A percentile compares a stretch with the other conserved stretches of the same genome.
Conservation (phyloP, 1,284 basidiomycete genomes). For the Leucoagaricus sp. region DNA sequence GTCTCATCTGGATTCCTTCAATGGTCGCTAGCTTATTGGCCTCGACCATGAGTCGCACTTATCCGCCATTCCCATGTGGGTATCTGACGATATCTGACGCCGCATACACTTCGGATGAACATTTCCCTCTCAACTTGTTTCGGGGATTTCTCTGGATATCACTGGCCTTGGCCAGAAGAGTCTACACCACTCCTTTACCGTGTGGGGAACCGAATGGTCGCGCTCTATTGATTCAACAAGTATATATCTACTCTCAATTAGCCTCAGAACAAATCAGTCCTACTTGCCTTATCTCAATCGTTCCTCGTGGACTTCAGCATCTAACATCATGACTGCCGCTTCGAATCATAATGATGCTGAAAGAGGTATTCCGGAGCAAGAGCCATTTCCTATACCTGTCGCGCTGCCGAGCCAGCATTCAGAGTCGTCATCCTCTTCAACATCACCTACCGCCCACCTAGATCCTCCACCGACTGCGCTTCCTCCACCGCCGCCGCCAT, state of each 20-base stretch:
- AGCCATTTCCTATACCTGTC: conserved; percentile 26
- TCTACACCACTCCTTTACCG: conserved; percentile 6
- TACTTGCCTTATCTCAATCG: not conserved
- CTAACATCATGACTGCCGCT: conserved; percentile 26
- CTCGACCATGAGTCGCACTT: not conserved
- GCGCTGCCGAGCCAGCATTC: conserved; percentile 21
- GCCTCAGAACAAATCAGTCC: conserved; percentile 1
- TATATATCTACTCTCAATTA: conserved; percentile 8
- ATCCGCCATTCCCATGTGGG: conserved; percentile 19
- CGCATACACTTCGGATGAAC: conserved; percentile 39
- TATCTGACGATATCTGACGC: conserved; percentile 20
- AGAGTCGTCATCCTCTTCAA: conserved; percentile 4
- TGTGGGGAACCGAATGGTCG: conserved; percentile 6
- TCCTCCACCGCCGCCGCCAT: not conserved
- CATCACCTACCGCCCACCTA: conserved; percentile 12
- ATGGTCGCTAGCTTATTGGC: not conserved
- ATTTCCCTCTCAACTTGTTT: conserved; percentile 22
- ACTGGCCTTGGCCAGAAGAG: conserved; percentile 22
- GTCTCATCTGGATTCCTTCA: too few relatives aligned
- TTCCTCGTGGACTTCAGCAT: conserved; percentile 5
- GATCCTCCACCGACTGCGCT: not conserved
- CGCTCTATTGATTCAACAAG: not conserved
- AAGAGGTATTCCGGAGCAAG: conserved; percentile 35
- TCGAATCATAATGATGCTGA: conserved; percentile 37
- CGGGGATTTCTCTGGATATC: conserved; percentile 39